phyloP scores from a whole-genome alignment of 2,329 filamentous ascomycete genomes.

The Fusarium algeriense region DNA sequence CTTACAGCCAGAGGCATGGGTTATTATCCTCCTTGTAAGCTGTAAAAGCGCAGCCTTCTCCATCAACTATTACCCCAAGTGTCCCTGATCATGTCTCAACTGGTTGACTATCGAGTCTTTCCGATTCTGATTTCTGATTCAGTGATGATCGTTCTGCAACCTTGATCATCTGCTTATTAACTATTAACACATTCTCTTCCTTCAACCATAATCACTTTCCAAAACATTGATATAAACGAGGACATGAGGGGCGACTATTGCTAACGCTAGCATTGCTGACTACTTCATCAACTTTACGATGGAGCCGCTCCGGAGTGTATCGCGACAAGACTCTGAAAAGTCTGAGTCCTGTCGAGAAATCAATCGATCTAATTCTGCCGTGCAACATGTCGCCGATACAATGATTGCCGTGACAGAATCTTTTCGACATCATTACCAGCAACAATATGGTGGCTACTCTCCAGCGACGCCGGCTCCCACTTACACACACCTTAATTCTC shows the following conservation, averaged over 20 bases:
- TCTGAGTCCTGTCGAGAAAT: slow-evolving; percentile 38
- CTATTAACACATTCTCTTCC: not conserved
- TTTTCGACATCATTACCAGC: slow-evolving; percentile 43
- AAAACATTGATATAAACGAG: not conserved
- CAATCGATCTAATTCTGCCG: slow-evolving; percentile 26
- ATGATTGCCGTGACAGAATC: slow-evolving; percentile 48
- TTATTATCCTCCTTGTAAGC: slow-evolving; percentile 18
- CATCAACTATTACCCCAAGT: slow-evolving; percentile 14
- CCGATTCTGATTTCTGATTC: slow-evolving; percentile 14
- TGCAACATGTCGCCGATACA: slow-evolving; percentile 41
- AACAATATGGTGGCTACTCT: slow-evolving; percentile 28
- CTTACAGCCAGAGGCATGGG: slow-evolving; percentile 10
- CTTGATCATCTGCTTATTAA: slow-evolving; percentile 1
- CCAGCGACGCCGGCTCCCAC: slow-evolving; percentile 39
- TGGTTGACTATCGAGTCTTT: not conserved
- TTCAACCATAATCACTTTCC: not conserved
- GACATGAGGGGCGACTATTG: slow-evolving; percentile 28
- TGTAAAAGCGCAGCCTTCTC: slow-evolving; percentile 20
- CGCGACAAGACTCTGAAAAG: slow-evolving; percentile 41
- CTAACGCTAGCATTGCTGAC: slow-evolving; percentile 27
- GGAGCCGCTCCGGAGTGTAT: slow-evolving; percentile 36
- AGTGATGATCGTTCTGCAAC: slow-evolving; percentile 7
- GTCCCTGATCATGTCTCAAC: slow-evolving; percentile 12
- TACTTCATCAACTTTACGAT: slow-evolving; percentile 31
- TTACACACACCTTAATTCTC: slow-evolving; percentile 30